Evolutionary conservation across 2,329 filamentous ascomycete species (phyloP).

Genomic region (Aureobasidium sp.): DNA sequence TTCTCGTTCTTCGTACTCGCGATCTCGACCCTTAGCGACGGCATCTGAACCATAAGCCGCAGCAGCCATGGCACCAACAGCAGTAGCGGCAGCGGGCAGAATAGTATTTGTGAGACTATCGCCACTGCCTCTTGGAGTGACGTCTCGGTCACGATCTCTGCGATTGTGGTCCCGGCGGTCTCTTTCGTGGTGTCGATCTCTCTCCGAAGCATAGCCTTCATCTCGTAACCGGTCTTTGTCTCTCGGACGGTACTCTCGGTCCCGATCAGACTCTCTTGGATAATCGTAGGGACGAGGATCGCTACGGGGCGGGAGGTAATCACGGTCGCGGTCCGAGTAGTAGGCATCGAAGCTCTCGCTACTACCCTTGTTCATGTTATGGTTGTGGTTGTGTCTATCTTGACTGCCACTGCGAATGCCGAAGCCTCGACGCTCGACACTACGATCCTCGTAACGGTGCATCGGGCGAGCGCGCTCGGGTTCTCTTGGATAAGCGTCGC

Average conservation of each 20-base stretch:
- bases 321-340: constrained; percentile 22
- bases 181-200: constrained; percentile 18
- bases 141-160: constrained; percentile 25
- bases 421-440: constrained; percentile 42
- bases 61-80: constrained; percentile 18
- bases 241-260: constrained; percentile 15
- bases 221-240: constrained; percentile 16
- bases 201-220: constrained; percentile 13
- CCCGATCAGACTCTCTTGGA: constrained; percentile 14
- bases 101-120: constrained; percentile 17
- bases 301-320: constrained; percentile 12
- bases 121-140: constrained; percentile 18
- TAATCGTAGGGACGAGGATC: constrained; percentile 24
- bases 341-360: constrained; percentile 37
- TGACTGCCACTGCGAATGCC: constrained; percentile 34
- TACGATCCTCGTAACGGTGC: constrained; percentile 34
- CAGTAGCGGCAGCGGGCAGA: constrained; percentile 19
- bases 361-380: constrained; percentile 24
- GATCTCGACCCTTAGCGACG: constrained; percentile 16
- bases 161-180: constrained; percentile 27
- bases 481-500: constrained; percentile 37
- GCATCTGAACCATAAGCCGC: constrained; percentile 17
- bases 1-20: constrained; percentile 20
- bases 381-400: constrained; percentile 22
- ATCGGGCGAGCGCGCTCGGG: constrained; percentile 27